Conservation (phyloP, 2,329 filamentous ascomycete genomes). For the Raffaelea deltoideospora region DNA sequence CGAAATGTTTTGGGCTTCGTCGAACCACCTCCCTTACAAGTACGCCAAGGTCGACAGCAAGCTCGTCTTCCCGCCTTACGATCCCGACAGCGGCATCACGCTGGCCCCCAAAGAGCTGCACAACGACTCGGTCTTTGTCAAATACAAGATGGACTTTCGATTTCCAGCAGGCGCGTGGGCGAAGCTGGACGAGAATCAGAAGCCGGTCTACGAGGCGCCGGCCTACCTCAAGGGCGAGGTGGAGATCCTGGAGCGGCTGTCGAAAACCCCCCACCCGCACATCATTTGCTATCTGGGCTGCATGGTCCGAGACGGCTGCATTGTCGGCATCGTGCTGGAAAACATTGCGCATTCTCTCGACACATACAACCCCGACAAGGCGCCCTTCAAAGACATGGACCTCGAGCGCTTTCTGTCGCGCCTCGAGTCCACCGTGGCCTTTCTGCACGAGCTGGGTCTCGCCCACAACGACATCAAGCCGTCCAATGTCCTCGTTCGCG, state of each 20-base stretch:
- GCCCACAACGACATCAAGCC: constrained; percentile 11
- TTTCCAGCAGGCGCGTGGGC: too few relatives aligned
- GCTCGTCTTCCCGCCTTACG: too few relatives aligned
- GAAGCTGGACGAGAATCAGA: background rate
- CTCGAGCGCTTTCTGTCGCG: background rate
- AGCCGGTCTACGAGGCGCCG: background rate
- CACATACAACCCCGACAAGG: background rate
- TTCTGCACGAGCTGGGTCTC: constrained; percentile 7
- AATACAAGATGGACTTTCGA: background rate
- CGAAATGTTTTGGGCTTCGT: too few relatives aligned
- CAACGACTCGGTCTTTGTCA: constrained; percentile 1
- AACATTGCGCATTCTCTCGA: background rate
- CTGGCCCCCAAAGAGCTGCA: background rate
- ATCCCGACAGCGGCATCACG: too few relatives aligned
- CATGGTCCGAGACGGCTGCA: background rate
- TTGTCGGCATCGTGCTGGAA: constrained; percentile 1
- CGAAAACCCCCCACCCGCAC: background rate
- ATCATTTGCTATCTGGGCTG: constrained; percentile 2
- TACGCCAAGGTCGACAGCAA: too few relatives aligned
- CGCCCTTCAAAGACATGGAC: background rate
- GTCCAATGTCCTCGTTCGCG: constrained; percentile 1
- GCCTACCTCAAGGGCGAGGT: background rate
- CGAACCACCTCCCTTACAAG: too few relatives aligned
- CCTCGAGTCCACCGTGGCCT: constrained; percentile 4
- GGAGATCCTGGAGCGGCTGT: background rate